Percentiles rank a stretch among this genome's conserved stretches.
These are phyloP conservation scores for Paramarasmius palmivorus DNA, from an alignment of 1,284 basidiomycete species.

Conservation along the genomic window DNA sequence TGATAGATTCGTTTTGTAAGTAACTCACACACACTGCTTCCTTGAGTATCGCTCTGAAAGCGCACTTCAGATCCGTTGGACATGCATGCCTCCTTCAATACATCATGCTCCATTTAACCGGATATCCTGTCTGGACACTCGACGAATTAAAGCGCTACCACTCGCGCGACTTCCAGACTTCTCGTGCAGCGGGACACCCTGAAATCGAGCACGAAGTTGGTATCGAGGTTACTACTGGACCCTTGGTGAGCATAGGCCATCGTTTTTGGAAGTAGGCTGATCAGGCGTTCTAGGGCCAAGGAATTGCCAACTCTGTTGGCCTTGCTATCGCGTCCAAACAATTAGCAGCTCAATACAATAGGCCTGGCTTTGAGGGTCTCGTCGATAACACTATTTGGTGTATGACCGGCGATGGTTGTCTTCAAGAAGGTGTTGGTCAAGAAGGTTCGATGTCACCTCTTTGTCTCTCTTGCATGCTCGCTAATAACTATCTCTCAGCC, in stretches of 20 bases:
- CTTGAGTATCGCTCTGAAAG: no score
- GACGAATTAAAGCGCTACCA: conserved; percentile 61
- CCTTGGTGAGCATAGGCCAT: no score
- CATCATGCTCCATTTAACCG: conserved; percentile 58
- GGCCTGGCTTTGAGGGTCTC: conserved; percentile 56
- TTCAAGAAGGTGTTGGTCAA: conserved; percentile 77
- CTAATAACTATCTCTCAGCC: conserved; percentile 30
- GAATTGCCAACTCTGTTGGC: conserved; percentile 74
- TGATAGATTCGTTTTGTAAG: conserved; percentile 64
- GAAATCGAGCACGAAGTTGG: conserved; percentile 7
- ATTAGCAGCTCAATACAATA: conserved; percentile 72
- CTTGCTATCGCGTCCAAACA: conserved; percentile 75
- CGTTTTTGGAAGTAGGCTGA: no score
- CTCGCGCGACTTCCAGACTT: conserved; percentile 33
- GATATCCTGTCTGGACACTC: conserved; percentile 54
- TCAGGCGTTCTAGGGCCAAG: no score
- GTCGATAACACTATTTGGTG: conserved; percentile 73
- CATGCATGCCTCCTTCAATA: conserved; percentile 59
- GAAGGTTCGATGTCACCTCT: conserved; percentile 33
- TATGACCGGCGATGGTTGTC: conserved; percentile 76
- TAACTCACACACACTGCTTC: no score
- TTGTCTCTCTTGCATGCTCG: background rate
- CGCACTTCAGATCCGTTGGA: conserved; percentile 48
- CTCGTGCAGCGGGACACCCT: conserved; percentile 11
- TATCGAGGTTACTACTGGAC: conserved; percentile 57